Evolutionary conservation across 2,329 filamentous ascomycete species (phyloP), one percentile per base, ranked within the genome.

Genomic region (Xylaria sp.): DNA sequence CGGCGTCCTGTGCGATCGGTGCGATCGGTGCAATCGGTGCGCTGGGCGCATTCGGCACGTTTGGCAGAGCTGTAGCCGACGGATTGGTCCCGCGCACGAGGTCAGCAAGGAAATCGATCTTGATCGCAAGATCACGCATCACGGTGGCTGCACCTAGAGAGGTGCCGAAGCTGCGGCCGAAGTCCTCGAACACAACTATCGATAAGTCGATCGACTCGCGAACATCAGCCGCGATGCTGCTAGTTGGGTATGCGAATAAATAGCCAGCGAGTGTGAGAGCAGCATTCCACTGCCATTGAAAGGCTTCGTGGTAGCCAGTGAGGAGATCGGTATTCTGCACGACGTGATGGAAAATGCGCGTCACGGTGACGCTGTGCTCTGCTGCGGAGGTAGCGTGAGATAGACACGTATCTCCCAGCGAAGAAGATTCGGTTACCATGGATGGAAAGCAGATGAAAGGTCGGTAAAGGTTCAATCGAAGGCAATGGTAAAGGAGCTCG

Each of bases 231-330:
- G 73, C 62, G n/a, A 60, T 70, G 38, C 57, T 59, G 36, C 68
- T 70, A 7, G 64, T 60, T 20, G 73, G 74, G 42, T 74, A 68
- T 13, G 73, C 73, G 33, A 74, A 73, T n/a, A 74, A 57, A 46
- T 72, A 75, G 9, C 74, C 74, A 4, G 68, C 68, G 17, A 75
- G 61, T 3, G 71, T 74, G 23, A 76, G 65, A 5, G 72, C 70
- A 0, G 81, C 80, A 65, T 82, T 80, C 80, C 81, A 83, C 68
- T 83, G 81, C 76, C 80, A 83, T 28, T 81, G 80, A 59, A 82
- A 83, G 0, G 77, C 75, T 59, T 81, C 79, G 66, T 80, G 76
- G 77, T 77, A 81, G 7, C 81, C 80, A n/a, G 66, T 65, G 0
- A 83, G 70, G 28, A 81, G 69, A 23, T 81, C 74, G 15, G 76